Evolutionary conservation across 1,284 basidiomycete genomes (phyloP).

Genomic region (Cutaneotrichosporon cavernicola): DNA sequence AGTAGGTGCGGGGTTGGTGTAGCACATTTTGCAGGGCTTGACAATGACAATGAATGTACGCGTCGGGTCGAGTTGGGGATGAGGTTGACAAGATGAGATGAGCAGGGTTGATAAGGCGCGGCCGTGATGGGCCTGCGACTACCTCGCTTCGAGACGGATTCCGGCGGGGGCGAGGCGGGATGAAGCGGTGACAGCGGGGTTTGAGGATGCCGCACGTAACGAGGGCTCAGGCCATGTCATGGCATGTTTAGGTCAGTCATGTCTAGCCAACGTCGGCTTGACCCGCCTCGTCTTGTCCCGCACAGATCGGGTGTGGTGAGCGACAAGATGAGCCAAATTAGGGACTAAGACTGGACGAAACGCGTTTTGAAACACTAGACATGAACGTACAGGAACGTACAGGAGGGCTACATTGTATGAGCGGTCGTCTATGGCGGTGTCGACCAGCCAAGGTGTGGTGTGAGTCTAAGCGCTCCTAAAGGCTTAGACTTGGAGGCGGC

Average conservation of each 20-base stretch:
- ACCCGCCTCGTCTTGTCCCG: too few species aligned
- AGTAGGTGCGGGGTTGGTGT: neutral
- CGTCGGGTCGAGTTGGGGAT: neutral
- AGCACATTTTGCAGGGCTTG: neutral
- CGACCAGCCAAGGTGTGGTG: neutral
- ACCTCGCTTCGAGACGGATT: neutral
- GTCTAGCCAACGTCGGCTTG: too few species aligned
- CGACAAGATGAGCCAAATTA: too few species aligned
- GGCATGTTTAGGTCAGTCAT: too few species aligned
- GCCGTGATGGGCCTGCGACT: neutral
- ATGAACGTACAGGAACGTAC: neutral
- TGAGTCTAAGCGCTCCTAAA: neutral
- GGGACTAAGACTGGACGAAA: too few species aligned
- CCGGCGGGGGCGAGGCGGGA: neutral
- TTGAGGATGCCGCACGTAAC: neutral
- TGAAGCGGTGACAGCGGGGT: neutral
- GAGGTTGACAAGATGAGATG: neutral
- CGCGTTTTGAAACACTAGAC: too few species aligned
- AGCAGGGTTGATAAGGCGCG: neutral
- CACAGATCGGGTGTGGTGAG: too few species aligned
- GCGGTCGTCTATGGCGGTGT: neutral
- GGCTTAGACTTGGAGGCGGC: neutral
- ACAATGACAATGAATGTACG: neutral
- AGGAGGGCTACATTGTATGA: conserved; percentile 2
- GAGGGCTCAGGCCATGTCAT: too few species aligned